Base-by-base conservation (phyloP, 306 rosid genomes). In the Pterocarpus macrocarpus region DNA sequence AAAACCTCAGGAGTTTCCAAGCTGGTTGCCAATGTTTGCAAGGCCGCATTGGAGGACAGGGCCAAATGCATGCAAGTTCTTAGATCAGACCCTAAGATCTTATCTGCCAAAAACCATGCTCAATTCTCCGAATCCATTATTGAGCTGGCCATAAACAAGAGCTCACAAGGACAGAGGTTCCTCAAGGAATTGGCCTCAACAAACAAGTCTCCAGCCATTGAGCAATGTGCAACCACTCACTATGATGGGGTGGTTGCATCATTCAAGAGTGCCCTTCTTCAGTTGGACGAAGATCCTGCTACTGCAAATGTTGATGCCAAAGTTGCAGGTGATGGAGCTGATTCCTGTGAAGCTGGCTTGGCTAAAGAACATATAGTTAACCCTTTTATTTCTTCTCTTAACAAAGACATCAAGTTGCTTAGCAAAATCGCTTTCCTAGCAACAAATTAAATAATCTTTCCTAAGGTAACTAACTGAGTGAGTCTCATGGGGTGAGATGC, bases 281-380 rank as follows among this genome's bases (percentile, higher is more conserved):
- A 79, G 65, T 7, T 89, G 2, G 15, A 11, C 0, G 80, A 67
- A 0, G 88, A 85, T 64, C 11, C 72, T 9, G 0, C 12, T 5
- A 64, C 67, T 5, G 85, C 90, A 2, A 87, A 75, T 5, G 78
- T 83, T 14, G 88, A 85, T 32, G 75, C 76, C 0, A 73, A 35
- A 2, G 34, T 52, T 41, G 86, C 87, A 0, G 65, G 47, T 10
- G 87, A 76, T 22, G 49, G 45, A 8, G 28, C 87, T 3, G 2
- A 1, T 0, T 0, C 0, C 0, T 86, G 91, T 28, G 70, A 75
- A 1, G 44, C 8, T n/a, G 70, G 11, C 0, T 9, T 88, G 63
- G 35, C n/a, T 13, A 1, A 2, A 0, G 36, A 0, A n/a, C 16
- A 57, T 1, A 14, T 63, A 12, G 35, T 22, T 16, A 71, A 65